Evolutionary conservation across 2,329 filamentous ascomycete species (phyloP), one percentile per base, ranked within the genome.

Genomic region (Ceratocystis cacaofunesta): DNA sequence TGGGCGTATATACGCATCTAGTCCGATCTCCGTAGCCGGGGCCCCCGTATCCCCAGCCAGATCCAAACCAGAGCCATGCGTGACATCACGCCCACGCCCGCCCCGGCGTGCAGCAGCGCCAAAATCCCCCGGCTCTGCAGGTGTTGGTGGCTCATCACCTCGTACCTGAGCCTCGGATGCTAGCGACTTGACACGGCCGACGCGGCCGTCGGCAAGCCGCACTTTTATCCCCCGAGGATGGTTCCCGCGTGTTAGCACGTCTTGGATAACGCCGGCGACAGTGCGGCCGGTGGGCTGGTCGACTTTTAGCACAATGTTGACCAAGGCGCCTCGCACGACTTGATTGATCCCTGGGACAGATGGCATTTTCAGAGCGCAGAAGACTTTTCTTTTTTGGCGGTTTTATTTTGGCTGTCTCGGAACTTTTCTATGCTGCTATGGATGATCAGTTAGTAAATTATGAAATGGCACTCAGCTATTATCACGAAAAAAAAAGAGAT

Each of bases 161-260:
- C 43, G 50, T 68, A 68, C 57, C 72, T 64, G 64, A 8, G 64
- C 61, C 41, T 52, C 30, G 4, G 44, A 17, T 74, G 66, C 77
- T 73, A 89, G 79, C 57, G 79, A 77, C 74, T 92, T 89, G 32
- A 92, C 89, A 17, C 89, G 77, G 1, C 89, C 89, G 2, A 92
- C 82, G 30, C 86, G 79, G 1, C 88, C 88, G 72, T 89, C 87
- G 1, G 77, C 75, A 5, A 92, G 77, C 1, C 88, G 82, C 28
- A 92, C 88, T 74, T 92, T 92, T 76, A 92, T 89, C 44, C 89
- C 89, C 8, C 87, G 80, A 2, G 87, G 87, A 70, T 92, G 89
- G 69, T 92, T 83, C 30, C 87, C 87, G 1, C 82, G 78, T 1
- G 88, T 92, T 61, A 92, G 78, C 0, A 92, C 73, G 58, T 90